These are phyloP conservation scores for Monosporascus sp. DNA, from an alignment of 2,329 filamentous ascomycete species.

Conservation along the genomic window DNA sequence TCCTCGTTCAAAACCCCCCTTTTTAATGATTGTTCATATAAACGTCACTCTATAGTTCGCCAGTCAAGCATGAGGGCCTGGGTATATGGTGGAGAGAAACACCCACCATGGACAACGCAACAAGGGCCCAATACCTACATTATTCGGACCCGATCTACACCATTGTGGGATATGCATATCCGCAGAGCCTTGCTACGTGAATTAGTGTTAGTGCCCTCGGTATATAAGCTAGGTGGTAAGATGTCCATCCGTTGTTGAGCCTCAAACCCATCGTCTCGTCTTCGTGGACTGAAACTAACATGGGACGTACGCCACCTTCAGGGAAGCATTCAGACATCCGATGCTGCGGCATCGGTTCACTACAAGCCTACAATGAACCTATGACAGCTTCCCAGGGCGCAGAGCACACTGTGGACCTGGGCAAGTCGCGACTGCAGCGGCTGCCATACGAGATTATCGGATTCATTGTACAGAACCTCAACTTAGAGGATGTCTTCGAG, in stretches of 20 bases:
- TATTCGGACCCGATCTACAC: too few species aligned
- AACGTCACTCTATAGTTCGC: too few species aligned
- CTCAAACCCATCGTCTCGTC: not conserved
- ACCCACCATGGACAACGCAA: too few species aligned
- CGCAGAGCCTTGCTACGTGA: too few species aligned
- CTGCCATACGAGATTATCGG: constrained; percentile 63
- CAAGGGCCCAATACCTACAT: too few species aligned
- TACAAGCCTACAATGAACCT: not conserved
- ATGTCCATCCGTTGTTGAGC: not conserved
- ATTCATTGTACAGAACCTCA: constrained; percentile 48
- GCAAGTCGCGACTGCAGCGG: constrained; percentile 14
- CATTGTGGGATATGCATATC: too few species aligned
- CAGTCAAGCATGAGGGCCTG: too few species aligned
- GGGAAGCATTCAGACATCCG: not conserved
- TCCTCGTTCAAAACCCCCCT: too few species aligned
- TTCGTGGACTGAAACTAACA: not conserved
- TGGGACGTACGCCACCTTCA: not conserved
- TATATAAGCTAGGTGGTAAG: not conserved
- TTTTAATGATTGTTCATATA: too few species aligned
- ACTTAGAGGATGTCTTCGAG: constrained; percentile 53
- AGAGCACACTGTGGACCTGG: not conserved
- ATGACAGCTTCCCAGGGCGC: not conserved
- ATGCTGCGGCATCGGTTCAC: not conserved
- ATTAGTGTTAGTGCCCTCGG: not conserved
- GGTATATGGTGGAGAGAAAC: too few species aligned